Evolutionary conservation across 2,329 filamentous ascomycete species (phyloP).

Genomic region (Ophiocordyceps robertsii): DNA sequence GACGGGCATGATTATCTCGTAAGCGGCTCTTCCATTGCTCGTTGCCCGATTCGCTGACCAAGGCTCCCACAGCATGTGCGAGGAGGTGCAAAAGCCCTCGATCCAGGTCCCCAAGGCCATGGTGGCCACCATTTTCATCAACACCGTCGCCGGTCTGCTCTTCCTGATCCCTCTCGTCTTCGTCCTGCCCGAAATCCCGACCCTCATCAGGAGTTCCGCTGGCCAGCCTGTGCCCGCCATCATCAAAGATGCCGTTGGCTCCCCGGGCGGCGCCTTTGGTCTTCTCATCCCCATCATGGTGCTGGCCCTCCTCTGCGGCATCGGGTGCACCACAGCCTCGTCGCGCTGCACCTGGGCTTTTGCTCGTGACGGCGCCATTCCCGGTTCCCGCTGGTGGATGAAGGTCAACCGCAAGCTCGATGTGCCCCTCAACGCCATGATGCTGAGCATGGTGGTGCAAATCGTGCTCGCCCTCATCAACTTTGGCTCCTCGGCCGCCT

Average conservation of each 20-base stretch:
- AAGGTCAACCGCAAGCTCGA: slow-evolving; percentile 51
- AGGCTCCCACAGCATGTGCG: slow-evolving; percentile 26
- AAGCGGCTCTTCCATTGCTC: slow-evolving; percentile 20
- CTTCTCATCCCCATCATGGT: slow-evolving; percentile 39
- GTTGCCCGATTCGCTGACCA: neutral
- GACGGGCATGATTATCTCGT: slow-evolving; percentile 70
- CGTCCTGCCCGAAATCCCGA: slow-evolving; percentile 53
- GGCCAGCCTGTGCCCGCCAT: slow-evolving; percentile 64
- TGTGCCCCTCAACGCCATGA: slow-evolving; percentile 56
- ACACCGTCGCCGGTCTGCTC: slow-evolving; percentile 45
- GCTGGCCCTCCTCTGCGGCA: slow-evolving; percentile 48
- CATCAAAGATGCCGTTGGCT: slow-evolving; percentile 65
- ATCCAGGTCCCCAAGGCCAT: slow-evolving; percentile 54
- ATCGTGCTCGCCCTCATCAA: slow-evolving; percentile 65
- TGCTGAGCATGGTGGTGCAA: slow-evolving; percentile 55
- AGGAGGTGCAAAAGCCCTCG: slow-evolving; percentile 48
- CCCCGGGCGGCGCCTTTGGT: slow-evolving; percentile 58
- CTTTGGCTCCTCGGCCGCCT: slow-evolving; percentile 64
- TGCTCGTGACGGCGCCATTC: slow-evolving; percentile 61
- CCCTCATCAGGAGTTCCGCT: slow-evolving; percentile 51
- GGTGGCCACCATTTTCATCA: slow-evolving; percentile 51
- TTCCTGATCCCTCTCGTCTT: slow-evolving; percentile 67
- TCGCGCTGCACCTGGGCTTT: slow-evolving; percentile 66
- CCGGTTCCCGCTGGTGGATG: slow-evolving; percentile 53
- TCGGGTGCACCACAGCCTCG: slow-evolving; percentile 61